Conservation (phyloP, 202 grass and related monocot species). For the Panicum virgatum region DNA sequence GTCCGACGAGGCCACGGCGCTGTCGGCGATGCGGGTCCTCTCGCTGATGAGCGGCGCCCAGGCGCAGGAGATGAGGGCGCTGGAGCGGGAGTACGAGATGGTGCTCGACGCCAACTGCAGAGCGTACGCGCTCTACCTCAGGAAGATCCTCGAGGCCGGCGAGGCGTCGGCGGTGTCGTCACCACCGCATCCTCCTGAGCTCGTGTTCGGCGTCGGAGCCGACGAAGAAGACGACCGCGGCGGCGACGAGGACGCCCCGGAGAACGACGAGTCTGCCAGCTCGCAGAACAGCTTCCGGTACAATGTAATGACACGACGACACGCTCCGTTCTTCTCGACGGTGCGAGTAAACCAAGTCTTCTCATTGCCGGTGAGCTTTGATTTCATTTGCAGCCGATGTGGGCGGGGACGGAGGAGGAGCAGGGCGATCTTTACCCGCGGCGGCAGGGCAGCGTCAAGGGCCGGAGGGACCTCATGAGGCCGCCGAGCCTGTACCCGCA, state of each 20-base stretch:
- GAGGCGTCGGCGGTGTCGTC: not conserved
- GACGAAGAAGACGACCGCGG: not conserved
- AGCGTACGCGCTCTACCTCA: constrained; percentile 55
- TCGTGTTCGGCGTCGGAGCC: constrained; percentile 24
- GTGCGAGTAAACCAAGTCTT: not conserved
- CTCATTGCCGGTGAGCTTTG: not conserved
- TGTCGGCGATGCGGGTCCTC: constrained; percentile 57
- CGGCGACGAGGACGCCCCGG: constrained; percentile 4
- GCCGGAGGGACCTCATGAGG: constrained; percentile 39
- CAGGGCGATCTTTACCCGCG: constrained; percentile 46
- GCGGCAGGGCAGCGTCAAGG: constrained; percentile 35
- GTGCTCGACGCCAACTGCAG: constrained; percentile 63
- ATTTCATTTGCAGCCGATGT: constrained; percentile 61
- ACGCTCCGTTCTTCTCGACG: not conserved
- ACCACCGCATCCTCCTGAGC: constrained; percentile 23
- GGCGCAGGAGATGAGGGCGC: constrained; percentile 54
- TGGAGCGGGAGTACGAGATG: constrained; percentile 60
- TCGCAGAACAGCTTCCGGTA: constrained; percentile 48
- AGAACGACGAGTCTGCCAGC: constrained; percentile 20
- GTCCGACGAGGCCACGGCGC: constrained; percentile 39
- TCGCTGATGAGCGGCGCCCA: constrained; percentile 63
- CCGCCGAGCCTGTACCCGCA: constrained; percentile 65
- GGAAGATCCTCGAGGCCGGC: constrained; percentile 48
- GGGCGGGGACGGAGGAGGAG: constrained; percentile 49
- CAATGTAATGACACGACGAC: constrained; percentile 41